phyloP scores from a whole-genome alignment of 768 basidiomycete species.

The Stropharia rugosoannulata region DNA sequence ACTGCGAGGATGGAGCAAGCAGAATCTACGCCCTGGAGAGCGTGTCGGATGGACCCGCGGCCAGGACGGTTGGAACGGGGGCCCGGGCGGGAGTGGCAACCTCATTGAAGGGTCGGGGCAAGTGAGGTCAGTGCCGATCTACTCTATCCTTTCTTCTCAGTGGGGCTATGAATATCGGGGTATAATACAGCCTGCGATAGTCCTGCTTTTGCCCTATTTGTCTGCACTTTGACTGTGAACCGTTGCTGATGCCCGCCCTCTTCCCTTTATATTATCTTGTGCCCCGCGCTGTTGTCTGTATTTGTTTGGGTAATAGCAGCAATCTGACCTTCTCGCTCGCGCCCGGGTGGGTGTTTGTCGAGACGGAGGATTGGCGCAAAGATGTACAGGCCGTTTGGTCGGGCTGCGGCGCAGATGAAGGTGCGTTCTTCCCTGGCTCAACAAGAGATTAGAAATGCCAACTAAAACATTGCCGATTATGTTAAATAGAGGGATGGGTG shows the following conservation, averaged over 20 bases:
- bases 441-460: neutral
- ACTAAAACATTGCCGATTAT: neutral
- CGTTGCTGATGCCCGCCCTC: neutral
- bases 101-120: conserved; percentile 44
- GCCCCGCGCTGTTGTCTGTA: neutral
- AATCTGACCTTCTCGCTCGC: conserved; percentile 80
- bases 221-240: neutral
- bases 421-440: conserved; percentile 11
- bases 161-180: neutral
- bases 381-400: conserved; percentile 64
- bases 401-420: conserved; percentile 31
- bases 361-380: conserved; percentile 75
- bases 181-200: neutral
- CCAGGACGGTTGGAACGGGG: conserved; percentile 68
- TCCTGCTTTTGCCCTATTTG: neutral
- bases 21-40: conserved; percentile 43
- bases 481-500: conserved; percentile 67
- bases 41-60: conserved; percentile 69
- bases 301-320: conserved; percentile 44
- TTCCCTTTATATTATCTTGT: neutral
- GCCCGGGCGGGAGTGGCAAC: conserved; percentile 40
- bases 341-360: conserved; percentile 71
- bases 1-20: conserved; percentile 41
- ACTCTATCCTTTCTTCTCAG: conserved; percentile 1
- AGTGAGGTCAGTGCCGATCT: conserved; percentile 54